Evolutionary conservation across 2,329 filamentous ascomycete species (phyloP).

Genomic region (Hymenoscyphus repandus): DNA sequence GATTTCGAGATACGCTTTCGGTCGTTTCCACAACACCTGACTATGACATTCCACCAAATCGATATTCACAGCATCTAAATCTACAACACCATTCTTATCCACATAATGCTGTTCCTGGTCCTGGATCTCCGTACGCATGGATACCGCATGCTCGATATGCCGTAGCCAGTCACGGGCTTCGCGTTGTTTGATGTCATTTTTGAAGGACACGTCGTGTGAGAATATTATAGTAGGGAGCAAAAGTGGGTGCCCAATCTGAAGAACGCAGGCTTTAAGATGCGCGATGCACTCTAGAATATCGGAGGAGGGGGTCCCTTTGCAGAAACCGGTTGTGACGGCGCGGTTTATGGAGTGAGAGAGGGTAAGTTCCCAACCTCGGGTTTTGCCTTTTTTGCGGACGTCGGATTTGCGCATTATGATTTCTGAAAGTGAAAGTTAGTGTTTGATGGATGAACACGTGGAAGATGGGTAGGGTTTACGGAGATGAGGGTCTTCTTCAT

Average conservation of each 20-base stretch:
- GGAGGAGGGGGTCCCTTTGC: constrained; percentile 55
- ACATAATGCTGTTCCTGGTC: constrained; percentile 45
- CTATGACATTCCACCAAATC: constrained; percentile 60
- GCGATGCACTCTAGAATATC: constrained; percentile 45
- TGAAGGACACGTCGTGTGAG: constrained; percentile 49
- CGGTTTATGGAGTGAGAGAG: constrained; percentile 52
- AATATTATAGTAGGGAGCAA: constrained; percentile 55
- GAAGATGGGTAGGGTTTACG: constrained; percentile 36
- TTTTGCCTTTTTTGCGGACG: constrained; percentile 58
- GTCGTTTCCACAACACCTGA: constrained; percentile 58
- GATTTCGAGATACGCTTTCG: constrained; percentile 54
- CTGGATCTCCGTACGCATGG: constrained; percentile 39
- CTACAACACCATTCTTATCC: constrained; percentile 43
- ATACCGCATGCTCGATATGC: constrained; percentile 55
- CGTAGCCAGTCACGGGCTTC: constrained; percentile 59
- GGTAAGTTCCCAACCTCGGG: constrained; percentile 60
- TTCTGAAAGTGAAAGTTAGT: background rate
- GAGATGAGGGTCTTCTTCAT: constrained; percentile 50
- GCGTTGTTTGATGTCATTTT: constrained; percentile 56
- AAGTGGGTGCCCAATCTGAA: constrained; percentile 51
- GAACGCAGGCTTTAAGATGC: constrained; percentile 45
- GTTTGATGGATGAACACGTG: background rate
- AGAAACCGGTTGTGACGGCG: constrained; percentile 53
- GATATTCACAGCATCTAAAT: constrained; percentile 55
- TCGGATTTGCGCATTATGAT: constrained; percentile 50